Evolutionary conservation across 768 basidiomycete species (phyloP).

Genomic region (Coprinellus micaceus): DNA sequence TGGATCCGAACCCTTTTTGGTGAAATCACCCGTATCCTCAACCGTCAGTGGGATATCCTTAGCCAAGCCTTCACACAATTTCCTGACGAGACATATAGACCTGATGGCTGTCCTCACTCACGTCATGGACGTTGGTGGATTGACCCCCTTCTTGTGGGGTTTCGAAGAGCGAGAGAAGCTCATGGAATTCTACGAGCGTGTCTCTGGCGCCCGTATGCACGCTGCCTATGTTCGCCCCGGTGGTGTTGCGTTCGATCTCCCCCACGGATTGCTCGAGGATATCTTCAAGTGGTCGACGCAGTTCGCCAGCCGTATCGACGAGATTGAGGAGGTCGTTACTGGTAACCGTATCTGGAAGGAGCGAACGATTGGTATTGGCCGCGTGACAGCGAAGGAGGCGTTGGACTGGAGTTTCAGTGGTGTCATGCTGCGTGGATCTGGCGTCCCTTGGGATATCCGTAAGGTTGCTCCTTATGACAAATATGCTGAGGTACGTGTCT

Average conservation of each 20-base stretch:
- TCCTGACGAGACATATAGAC: slow-evolving; percentile 42
- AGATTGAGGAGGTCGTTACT: slow-evolving; percentile 96
- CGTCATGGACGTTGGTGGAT: slow-evolving; percentile 95
- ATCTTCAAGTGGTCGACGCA: slow-evolving; percentile 98
- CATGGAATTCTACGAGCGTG: slow-evolving; percentile 99
- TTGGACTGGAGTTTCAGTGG: slow-evolving; percentile 92
- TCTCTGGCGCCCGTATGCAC: slow-evolving; percentile 95
- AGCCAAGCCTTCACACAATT: slow-evolving; percentile 3
- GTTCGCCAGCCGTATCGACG: slow-evolving; percentile 85
- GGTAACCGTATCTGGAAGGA: slow-evolving; percentile 99
- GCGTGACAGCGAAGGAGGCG: slow-evolving; percentile 89
- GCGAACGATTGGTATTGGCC: slow-evolving; percentile 85
- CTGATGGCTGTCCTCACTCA: slow-evolving; percentile 96
- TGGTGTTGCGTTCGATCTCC: slow-evolving; percentile 95
- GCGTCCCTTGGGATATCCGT: slow-evolving; percentile 91
- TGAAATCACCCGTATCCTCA: slow-evolving; percentile 93
- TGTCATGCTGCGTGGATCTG: slow-evolving; percentile 94
- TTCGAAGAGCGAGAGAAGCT: slow-evolving; percentile 99
- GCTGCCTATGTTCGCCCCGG: slow-evolving; percentile 98
- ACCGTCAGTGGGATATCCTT: slow-evolving; percentile 54
- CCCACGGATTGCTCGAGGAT: slow-evolving; percentile 97
- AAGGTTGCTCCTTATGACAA: slow-evolving; percentile 94
- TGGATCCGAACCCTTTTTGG: slow-evolving; percentile 98
- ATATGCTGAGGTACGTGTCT: slow-evolving; percentile 72
- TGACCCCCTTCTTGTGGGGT: slow-evolving; percentile 99